Evolutionary conservation across 108 stramenopile species (phyloP), one percentile per base, ranked within the genome.

Genomic region (Fragilaria crotonensis): DNA sequence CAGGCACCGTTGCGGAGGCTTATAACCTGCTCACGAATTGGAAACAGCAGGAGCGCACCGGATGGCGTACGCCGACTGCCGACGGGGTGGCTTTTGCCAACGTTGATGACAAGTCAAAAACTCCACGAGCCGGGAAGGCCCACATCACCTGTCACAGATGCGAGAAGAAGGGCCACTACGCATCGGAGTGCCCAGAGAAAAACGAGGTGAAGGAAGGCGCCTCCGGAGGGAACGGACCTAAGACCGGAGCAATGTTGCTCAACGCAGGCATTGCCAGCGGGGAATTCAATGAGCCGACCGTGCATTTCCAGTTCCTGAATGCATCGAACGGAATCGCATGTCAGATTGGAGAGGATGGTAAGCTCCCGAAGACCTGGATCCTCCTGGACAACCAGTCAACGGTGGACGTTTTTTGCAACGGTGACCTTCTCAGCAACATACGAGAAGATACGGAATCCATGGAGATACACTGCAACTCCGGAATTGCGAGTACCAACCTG

Each of bases 361-460:
- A 17, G 41, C 9, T 44, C 17, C 41, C 41, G 14, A 44, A 21
- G 17, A 22, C n/a, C 53, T 28, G 48, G 53, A 73, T 68, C 41
- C 63, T 75, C 7, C 41, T 69, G 2, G 73, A 73, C 68, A 72
- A 55, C 26, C 64, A 70, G 33, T 58, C 62, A 14, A 77, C 76
- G 0, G 46, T 59, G 14, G 29, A 67, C 53, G 32, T 68, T 17
- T 63, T 78, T 28, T 62, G 45, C 5, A 68, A 71, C 52, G 9
- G 4, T 23, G 29, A 19, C n/a, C 30, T 68, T 2, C 62, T 72
- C 2, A 48, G 5, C 1, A 54, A 78, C 7, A 66, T 78, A 7
- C 68, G 53, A 0, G 30, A 14, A 1, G 45, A n/a, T 4, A 19
- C 2, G 17, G 45, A 32, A 0, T 21, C 53, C 1, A 30, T 76